A percentile compares a stretch with the other conserved stretches of the same genome.
phyloP scores from a whole-genome alignment of 176 grass and related monocot species.

The Chloris gayana region DNA sequence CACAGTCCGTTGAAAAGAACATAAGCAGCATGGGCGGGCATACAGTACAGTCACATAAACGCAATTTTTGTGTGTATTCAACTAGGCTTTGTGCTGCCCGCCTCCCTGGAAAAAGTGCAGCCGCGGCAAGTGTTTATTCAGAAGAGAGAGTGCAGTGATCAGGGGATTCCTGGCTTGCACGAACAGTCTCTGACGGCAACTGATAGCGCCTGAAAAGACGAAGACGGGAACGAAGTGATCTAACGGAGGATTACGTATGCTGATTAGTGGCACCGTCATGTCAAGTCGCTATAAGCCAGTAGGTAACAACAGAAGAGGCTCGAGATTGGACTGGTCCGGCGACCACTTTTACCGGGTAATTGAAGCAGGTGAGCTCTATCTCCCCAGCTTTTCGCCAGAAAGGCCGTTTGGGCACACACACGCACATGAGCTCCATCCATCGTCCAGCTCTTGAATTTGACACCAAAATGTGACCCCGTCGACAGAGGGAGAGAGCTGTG shows the following conservation, averaged over 20 bases:
- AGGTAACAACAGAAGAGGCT: background rate
- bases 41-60: background rate
- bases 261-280: constrained; percentile 35
- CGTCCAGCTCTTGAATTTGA: constrained; percentile 56
- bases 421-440: constrained; percentile 63
- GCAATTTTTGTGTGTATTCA: background rate
- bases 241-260: constrained; percentile 11
- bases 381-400: constrained; percentile 60
- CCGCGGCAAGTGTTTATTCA: background rate
- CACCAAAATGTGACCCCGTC: constrained; percentile 36
- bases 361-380: constrained; percentile 38
- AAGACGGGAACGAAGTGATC: background rate
- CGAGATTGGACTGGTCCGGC: constrained; percentile 30
- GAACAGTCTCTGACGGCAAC: background rate
- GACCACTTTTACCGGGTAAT: constrained; percentile 60
- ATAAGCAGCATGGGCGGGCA: background rate
- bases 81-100: too few relatives aligned
- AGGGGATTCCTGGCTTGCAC: background rate
- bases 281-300: constrained; percentile 29
- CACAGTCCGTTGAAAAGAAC: constrained; percentile 28
- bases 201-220: background rate
- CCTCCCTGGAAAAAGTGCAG: too few relatives aligned
- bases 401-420: constrained; percentile 60
- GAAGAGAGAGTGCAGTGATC: background rate
- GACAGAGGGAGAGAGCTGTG: constrained; percentile 1